Evolutionary conservation across 75 land plant species (phyloP).

Genomic region (Pinus taeda): DNA sequence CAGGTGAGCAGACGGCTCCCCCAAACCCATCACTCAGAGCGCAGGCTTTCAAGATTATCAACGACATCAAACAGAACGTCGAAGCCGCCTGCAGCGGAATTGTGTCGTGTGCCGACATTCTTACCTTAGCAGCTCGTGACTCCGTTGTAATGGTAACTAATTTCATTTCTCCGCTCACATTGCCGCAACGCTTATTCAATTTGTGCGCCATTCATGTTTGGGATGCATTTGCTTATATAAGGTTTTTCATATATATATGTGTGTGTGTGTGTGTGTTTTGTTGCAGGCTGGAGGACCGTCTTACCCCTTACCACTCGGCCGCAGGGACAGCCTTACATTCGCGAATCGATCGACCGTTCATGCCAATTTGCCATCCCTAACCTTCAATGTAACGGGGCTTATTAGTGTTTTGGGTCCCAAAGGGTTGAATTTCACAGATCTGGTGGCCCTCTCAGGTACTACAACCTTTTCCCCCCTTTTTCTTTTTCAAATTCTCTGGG

Average conservation of each 20-base stretch:
- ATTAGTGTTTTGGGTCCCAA: neutral
- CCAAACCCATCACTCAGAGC: slow-evolving; percentile 43
- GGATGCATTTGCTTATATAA: neutral
- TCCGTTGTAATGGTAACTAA: slow-evolving; percentile 25
- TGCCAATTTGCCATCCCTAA: neutral
- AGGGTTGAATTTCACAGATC: neutral
- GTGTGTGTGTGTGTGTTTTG: no score
- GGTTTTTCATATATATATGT: no score
- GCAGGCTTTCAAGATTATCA: slow-evolving; percentile 32
- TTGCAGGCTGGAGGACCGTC: neutral
- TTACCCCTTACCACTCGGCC: neutral
- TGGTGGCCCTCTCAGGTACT: slow-evolving; percentile 1
- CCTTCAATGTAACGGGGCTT: neutral
- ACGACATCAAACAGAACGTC: slow-evolving; percentile 25
- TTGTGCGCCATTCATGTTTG: neutral
- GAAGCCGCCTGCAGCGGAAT: slow-evolving; percentile 29
- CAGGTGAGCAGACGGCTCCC: slow-evolving; percentile 34
- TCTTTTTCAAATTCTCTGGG: no score
- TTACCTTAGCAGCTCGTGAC: slow-evolving; percentile 43
- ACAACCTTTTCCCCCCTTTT: neutral
- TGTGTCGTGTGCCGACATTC: slow-evolving; percentile 57
- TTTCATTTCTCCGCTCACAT: neutral
- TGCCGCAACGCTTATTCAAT: neutral
- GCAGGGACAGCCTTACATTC: neutral
- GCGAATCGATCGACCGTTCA: neutral